Conservation (phyloP, 129 eudicot species). For the Chrysanthemum lavandulifolium region DNA sequence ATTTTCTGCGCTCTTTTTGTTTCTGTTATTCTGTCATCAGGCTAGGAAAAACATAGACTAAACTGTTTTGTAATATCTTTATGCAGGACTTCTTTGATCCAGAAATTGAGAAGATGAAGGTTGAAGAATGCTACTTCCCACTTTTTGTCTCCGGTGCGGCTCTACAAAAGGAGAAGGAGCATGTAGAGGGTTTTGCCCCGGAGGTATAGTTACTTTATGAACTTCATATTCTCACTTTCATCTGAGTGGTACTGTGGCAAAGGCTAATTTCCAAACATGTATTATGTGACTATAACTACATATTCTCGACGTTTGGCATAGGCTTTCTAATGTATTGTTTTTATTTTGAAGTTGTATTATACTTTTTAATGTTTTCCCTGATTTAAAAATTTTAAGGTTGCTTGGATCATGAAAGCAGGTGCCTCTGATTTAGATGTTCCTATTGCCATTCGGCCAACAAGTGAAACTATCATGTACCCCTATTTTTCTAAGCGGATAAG, state of each 20-base stretch:
- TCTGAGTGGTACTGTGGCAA: not conserved
- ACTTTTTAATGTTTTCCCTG: not conserved
- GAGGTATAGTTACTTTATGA: constrained; percentile 45
- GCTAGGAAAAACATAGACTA: not conserved
- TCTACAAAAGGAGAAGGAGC: constrained; percentile 75
- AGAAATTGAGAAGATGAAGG: constrained; percentile 67
- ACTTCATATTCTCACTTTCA: not conserved
- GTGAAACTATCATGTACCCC: constrained; percentile 56
- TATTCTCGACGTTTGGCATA: too few species aligned
- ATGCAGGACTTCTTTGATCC: constrained; percentile 70
- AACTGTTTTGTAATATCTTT: not conserved
- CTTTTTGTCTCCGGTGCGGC: constrained; percentile 69
- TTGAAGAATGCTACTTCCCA: constrained; percentile 70
- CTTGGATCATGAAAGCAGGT: constrained; percentile 85
- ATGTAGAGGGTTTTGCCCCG: constrained; percentile 86
- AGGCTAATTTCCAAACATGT: too few species aligned
- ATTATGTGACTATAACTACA: too few species aligned
- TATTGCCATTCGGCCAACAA: constrained; percentile 78
- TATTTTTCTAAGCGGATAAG: constrained; percentile 48
- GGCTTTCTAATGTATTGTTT: too few species aligned
- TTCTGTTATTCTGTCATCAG: not conserved
- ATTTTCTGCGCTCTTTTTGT: not conserved
- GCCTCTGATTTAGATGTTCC: constrained; percentile 69
- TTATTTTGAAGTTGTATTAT: not conserved
- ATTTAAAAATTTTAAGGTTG: constrained; percentile 46